Base-by-base conservation (phyloP, 2,329 filamentous ascomycete species). In the Dothidotthia symphoricarpi region DNA sequence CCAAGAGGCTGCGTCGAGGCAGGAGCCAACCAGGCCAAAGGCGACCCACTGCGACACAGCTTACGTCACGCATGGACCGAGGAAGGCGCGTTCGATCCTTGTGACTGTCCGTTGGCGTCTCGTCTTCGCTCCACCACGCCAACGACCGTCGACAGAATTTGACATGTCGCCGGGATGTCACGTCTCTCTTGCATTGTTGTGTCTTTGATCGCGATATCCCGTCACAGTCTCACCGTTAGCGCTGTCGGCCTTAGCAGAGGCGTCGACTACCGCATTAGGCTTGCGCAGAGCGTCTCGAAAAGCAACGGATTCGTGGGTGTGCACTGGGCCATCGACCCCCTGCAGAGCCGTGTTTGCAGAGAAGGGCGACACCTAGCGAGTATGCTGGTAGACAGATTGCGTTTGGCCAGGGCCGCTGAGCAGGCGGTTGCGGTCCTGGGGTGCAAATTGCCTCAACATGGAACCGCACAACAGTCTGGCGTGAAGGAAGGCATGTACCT, bases 361-460 rank as follows among this genome's bases (percentile, higher is more conserved):
- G n/a, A n/a, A n/a, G n/a, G n/a, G n/a, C n/a, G n/a, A n/a, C n/a
- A n/a, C n/a, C n/a, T n/a, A n/a, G n/a, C n/a, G n/a, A n/a, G n/a
- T n/a, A 22, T 9, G 9, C 5, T 22, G 19, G 19, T 9, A 22
- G 5, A 22, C 19, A 22, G 9, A 9, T 22, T 56, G 61, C 61
- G 61, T 65, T 63, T 65, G 54, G 61, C 60, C 54, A 56, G 61
- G 59, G 58, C 49, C 52, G 55, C 41, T 54, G 49, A 47, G 46
- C 50, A 51, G 52, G 53, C 53, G 59, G 54, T 55, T 46, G 53
- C 53, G 58, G 54, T 55, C 47, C 51, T 64, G 61, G 55, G 54
- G 61, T 65, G 60, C 60, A 63, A 57, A 59, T 52, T 65, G 61
- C 62, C 55, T 66, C 61, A 55, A 61, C 56, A 56, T 59, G 58